Evolutionary conservation across 805 yeast genomes (phyloP).

Genomic region (Saccharomycopsis olivae): DNA sequence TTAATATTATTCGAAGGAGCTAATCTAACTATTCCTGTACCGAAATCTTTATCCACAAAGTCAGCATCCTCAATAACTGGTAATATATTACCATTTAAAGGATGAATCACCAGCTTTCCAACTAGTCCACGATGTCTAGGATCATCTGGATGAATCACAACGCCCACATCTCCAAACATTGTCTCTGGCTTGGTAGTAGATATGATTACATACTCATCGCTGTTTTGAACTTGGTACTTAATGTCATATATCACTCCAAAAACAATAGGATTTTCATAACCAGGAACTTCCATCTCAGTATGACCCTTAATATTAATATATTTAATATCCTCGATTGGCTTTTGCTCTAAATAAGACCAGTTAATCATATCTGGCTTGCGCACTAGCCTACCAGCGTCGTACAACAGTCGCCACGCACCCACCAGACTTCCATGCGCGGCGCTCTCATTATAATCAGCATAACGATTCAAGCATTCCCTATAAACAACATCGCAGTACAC

Average conservation of each 20-base stretch:
- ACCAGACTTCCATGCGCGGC: too few relatives aligned
- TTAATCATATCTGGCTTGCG: conserved; percentile 87
- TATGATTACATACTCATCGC: conserved; percentile 62
- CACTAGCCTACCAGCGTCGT: conserved; percentile 90
- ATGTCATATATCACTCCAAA: conserved; percentile 93
- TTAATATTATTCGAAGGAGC: conserved; percentile 97
- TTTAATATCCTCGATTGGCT: conserved; percentile 92
- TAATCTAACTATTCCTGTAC: conserved; percentile 99
- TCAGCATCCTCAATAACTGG: conserved; percentile 85
- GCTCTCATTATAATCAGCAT: too few relatives aligned
- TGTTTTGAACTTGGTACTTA: conserved; percentile 74
- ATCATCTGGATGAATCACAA: conserved; percentile 96
- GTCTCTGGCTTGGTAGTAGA: conserved; percentile 99
- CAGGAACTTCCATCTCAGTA: conserved; percentile 75
- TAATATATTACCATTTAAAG: conserved; percentile 70
- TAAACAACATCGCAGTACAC: too few relatives aligned
- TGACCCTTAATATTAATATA: conserved; percentile 81
- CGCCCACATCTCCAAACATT: conserved; percentile 92
- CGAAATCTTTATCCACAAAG: conserved; percentile 97
- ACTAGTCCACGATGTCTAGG: conserved; percentile 86
- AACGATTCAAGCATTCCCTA: too few relatives aligned
- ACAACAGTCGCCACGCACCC: too few relatives aligned
- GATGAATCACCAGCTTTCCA: conserved; percentile 82
- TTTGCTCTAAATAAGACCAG: conserved; percentile 94
- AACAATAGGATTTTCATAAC: conserved; percentile 80